Percentiles rank a stretch among this genome's conserved stretches.
Evolutionary conservation across 192 early-diverging fungal genomes (phyloP).

Genomic region (Backusella circina): DNA sequence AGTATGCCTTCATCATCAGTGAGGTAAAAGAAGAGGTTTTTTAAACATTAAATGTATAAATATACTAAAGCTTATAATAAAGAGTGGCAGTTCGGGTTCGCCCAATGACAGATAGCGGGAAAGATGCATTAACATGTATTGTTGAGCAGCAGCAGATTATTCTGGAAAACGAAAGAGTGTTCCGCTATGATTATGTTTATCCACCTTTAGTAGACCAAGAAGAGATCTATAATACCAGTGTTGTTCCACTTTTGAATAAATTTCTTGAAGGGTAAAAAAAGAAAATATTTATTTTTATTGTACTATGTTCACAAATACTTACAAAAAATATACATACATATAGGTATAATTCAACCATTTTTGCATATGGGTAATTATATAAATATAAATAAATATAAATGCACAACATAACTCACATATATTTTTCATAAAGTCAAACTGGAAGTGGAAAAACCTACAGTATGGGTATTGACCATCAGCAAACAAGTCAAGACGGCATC

Average conservation of each 20-base stretch:
- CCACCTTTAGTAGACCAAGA: conserved; percentile 47
- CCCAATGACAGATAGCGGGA: neutral
- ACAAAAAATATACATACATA: neutral
- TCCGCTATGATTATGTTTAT: conserved; percentile 73
- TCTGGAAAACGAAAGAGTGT: conserved; percentile 51
- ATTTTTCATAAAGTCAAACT: conserved; percentile 59
- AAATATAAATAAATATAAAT: neutral
- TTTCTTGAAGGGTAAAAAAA: conserved; percentile 68
- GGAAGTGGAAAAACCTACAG: conserved; percentile 93
- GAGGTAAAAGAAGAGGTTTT: neutral
- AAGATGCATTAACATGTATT: neutral
- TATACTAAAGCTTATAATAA: neutral
- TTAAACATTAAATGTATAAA: neutral
- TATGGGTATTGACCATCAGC: conserved; percentile 77
- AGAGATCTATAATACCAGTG: conserved; percentile 56
- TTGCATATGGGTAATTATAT: conserved; percentile 74
- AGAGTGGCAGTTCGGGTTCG: neutral
- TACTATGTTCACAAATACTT: neutral
- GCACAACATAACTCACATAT: neutral
- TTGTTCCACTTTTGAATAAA: conserved; percentile 55
- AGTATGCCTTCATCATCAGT: conserved; percentile 1
- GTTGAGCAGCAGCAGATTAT: neutral
- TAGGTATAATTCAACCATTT: conserved; percentile 85
- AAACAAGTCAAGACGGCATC: conserved; percentile 37
- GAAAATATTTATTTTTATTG: neutral